These are phyloP conservation scores for Liriodendron chinense DNA, from an alignment of 164 flowering plant genomes.

Conservation along the genomic window DNA sequence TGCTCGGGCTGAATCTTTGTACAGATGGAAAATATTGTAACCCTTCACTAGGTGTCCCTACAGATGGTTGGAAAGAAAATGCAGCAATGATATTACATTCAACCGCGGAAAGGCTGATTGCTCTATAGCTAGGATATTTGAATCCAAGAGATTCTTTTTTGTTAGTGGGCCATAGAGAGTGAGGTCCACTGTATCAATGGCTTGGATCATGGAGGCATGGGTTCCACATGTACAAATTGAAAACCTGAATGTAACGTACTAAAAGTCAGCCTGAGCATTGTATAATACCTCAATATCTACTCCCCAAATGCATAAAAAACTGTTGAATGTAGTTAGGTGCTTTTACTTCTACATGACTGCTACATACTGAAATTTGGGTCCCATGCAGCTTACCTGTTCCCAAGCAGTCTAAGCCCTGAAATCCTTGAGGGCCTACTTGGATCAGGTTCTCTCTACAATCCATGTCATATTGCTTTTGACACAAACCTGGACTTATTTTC, in stretches of 20 bases:
- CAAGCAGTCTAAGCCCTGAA: conserved; percentile 84
- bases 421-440: conserved; percentile 90
- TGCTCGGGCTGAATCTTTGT: too few relatives aligned
- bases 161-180: background rate
- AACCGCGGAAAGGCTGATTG: too few relatives aligned
- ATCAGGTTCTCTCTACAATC: conserved; percentile 49
- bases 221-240: background rate
- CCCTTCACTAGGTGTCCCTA: too few relatives aligned
- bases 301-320: too few relatives aligned
- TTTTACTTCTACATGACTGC: background rate
- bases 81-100: too few relatives aligned
- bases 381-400: conserved; percentile 80
- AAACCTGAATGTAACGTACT: background rate
- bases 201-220: background rate
- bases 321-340: background rate
- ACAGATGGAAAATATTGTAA: too few relatives aligned
- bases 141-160: background rate
- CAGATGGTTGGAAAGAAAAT: too few relatives aligned
- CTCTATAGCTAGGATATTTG: background rate
- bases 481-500: background rate
- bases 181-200: background rate
- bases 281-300: background rate
- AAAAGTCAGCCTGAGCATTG: background rate
- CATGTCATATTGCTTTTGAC: background rate
- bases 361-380: background rate